These are phyloP conservation scores for Trapa incisa DNA, from an alignment of 345 rosid species.

Conservation along the genomic window DNA sequence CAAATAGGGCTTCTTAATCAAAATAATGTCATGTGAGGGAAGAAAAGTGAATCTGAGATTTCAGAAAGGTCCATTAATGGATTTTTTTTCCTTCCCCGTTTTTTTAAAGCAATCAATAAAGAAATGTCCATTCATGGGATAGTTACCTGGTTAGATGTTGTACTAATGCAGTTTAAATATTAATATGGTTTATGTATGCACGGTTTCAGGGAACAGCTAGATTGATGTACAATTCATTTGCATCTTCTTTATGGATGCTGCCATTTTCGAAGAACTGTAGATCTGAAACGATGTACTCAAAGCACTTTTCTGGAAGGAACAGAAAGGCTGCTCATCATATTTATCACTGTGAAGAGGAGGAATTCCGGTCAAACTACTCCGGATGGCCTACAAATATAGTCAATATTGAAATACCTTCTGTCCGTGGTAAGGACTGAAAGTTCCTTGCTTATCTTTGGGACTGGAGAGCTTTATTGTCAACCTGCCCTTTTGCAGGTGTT, in stretches of 20 bases:
- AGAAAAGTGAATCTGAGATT: neutral
- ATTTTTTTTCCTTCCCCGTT: too few relatives aligned
- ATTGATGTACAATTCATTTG: slow-evolving; percentile 75
- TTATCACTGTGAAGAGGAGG: slow-evolving; percentile 70
- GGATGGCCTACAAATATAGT: slow-evolving; percentile 95
- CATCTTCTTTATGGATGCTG: slow-evolving; percentile 82
- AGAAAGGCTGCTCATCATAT: slow-evolving; percentile 34
- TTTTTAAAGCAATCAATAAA: too few relatives aligned
- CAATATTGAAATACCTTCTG: slow-evolving; percentile 85
- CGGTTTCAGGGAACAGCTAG: slow-evolving; percentile 96
- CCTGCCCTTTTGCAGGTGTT: slow-evolving; percentile 26
- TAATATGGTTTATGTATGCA: slow-evolving; percentile 35
- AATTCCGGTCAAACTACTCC: slow-evolving; percentile 68
- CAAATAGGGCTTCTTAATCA: neutral
- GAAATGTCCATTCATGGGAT: neutral
- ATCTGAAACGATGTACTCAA: slow-evolving; percentile 55
- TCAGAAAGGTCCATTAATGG: too few relatives aligned
- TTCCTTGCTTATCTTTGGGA: neutral
- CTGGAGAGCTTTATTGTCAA: slow-evolving; percentile 9
- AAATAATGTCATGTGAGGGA: neutral
- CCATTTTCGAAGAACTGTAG: slow-evolving; percentile 89
- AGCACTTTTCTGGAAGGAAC: slow-evolving; percentile 50
- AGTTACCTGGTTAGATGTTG: neutral
- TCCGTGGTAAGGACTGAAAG: slow-evolving; percentile 36
- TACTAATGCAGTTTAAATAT: slow-evolving; percentile 4